phyloP scores from a whole-genome alignment of 2,329 filamentous ascomycete species.

The Trichoderma harzianum region DNA sequence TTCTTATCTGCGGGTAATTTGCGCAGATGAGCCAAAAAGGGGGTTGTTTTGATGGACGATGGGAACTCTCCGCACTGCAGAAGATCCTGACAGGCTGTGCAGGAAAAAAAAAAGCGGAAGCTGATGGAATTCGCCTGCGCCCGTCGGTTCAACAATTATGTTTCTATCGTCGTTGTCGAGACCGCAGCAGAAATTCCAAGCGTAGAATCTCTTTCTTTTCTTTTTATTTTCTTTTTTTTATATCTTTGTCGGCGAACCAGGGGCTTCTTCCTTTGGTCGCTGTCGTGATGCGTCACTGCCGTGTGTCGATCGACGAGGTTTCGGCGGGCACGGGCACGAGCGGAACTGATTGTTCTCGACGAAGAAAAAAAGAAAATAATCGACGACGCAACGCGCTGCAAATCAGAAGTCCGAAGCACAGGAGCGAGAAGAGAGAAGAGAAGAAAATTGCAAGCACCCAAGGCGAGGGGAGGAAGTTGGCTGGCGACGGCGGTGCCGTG shows the following conservation, averaged over 20 bases:
- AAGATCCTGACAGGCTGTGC: conserved; percentile 13
- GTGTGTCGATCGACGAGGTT: conserved; percentile 5
- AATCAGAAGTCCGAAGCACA: conserved; percentile 19
- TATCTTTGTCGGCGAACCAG: conserved; percentile 4
- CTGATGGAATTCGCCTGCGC: neutral
- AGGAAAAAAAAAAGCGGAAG: neutral
- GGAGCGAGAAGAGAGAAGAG: conserved; percentile 30
- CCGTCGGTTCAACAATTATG: neutral
- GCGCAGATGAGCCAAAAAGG: conserved; percentile 1
- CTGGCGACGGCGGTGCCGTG: conserved; percentile 42
- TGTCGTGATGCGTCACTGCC: conserved; percentile 15
- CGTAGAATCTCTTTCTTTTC: neutral
- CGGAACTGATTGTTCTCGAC: neutral
- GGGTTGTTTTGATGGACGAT: conserved; percentile 6
- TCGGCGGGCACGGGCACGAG: conserved; percentile 3
- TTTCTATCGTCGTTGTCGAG: neutral
- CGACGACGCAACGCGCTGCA: conserved; percentile 14
- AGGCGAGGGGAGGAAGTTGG: conserved; percentile 34
- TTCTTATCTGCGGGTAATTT: neutral
- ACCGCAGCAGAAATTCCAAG: neutral
- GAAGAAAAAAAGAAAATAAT: neutral
- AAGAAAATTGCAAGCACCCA: conserved; percentile 41
- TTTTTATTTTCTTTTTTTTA: neutral
- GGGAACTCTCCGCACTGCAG: conserved; percentile 16
- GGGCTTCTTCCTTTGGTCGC: neutral